Evolutionary conservation across 495 filamentous ascomycete species (phyloP).

Genomic region (Cladorrhinum samala): DNA sequence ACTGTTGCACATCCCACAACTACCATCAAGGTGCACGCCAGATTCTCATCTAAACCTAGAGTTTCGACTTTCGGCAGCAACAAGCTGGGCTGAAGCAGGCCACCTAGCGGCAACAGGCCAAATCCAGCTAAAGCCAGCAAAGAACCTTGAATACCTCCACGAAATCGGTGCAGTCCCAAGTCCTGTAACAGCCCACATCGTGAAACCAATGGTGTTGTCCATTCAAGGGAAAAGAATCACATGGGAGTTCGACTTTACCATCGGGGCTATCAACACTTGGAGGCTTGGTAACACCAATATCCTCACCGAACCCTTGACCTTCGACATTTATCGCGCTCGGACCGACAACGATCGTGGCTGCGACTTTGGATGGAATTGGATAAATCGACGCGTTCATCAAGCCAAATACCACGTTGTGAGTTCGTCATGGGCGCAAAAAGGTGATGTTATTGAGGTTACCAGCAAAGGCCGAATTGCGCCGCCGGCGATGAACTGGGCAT

Average conservation of each 20-base stretch:
- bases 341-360: slow-evolving; percentile 61
- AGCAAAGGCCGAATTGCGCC: slow-evolving; percentile 49
- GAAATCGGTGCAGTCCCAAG: neutral
- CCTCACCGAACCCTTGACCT: slow-evolving; percentile 36
- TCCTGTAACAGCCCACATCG: neutral
- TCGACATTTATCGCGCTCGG: slow-evolving; percentile 48
- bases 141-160: slow-evolving; percentile 5
- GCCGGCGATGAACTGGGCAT: slow-evolving; percentile 56
- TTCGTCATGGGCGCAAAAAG: slow-evolving; percentile 34
- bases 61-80: slow-evolving; percentile 34
- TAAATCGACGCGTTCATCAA: slow-evolving; percentile 32
- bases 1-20: slow-evolving; percentile 22
- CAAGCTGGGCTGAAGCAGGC: slow-evolving; percentile 40
- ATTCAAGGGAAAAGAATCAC: slow-evolving; percentile 22
- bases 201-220: slow-evolving; percentile 16
- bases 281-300: slow-evolving; percentile 28
- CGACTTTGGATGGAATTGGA: slow-evolving; percentile 40
- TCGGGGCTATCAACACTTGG: slow-evolving; percentile 36
- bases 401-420: slow-evolving; percentile 38
- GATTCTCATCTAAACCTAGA: slow-evolving; percentile 42
- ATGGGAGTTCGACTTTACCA: slow-evolving; percentile 40
- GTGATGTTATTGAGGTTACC: slow-evolving; percentile 28
- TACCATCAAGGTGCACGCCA: slow-evolving; percentile 12
- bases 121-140: slow-evolving; percentile 31
- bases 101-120: slow-evolving; percentile 50